Evolutionary conservation across 305 asterid species (phyloP).

Genomic region (Rubia tinctorum): DNA sequence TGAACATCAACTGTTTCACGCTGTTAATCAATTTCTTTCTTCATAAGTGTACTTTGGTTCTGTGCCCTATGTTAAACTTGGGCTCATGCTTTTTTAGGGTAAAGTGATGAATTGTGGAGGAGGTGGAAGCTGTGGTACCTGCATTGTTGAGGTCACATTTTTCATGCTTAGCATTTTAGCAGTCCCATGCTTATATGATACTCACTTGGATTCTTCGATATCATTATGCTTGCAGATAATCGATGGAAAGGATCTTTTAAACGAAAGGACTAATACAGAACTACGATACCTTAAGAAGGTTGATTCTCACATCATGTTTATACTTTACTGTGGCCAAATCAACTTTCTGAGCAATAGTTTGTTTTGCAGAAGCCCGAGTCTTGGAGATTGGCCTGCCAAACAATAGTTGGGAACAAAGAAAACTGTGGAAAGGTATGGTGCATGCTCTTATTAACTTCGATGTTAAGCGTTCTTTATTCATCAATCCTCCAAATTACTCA

Average conservation of each 20-base stretch:
- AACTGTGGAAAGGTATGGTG: conserved; percentile 84
- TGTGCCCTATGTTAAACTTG: neutral
- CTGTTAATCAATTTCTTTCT: neutral
- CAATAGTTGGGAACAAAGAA: conserved; percentile 93
- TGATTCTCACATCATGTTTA: conserved; percentile 10
- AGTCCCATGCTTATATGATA: neutral
- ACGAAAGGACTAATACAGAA: conserved; percentile 54
- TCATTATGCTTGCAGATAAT: conserved; percentile 50
- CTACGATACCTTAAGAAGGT: conserved; percentile 56
- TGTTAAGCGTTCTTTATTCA: neutral
- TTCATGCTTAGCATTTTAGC: neutral
- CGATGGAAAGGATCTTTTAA: conserved; percentile 82
- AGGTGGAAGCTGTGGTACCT: conserved; percentile 91
- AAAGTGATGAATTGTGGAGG: conserved; percentile 98
- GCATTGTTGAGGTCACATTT: conserved; percentile 73
- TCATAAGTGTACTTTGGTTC: neutral
- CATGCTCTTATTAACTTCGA: neutral
- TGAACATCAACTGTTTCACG: neutral
- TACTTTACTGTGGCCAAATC: too few relatives aligned
- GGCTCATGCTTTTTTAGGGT: conserved; percentile 40
- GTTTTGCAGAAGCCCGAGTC: conserved; percentile 76
- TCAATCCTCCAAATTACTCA: neutral
- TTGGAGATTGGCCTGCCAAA: conserved; percentile 97
- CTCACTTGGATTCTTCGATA: neutral
- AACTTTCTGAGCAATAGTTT: neutral